Conservation (phyloP, 352 stramenopile genomes). For the Phytophthora cryptogea region DNA sequence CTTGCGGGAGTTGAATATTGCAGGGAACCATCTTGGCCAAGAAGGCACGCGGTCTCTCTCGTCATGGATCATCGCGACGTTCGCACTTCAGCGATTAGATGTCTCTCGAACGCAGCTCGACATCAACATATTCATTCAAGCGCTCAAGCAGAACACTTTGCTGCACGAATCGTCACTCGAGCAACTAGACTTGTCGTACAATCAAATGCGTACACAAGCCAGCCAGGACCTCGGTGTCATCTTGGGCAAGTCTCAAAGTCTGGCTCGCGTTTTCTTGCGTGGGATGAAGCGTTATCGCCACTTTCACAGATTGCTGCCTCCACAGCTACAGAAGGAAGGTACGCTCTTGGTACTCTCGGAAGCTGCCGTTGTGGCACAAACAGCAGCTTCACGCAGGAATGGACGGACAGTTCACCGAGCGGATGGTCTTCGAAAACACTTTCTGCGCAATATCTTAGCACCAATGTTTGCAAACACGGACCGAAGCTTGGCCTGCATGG, state of each 20-base stretch:
- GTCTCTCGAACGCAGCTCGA: slow-evolving; percentile 64
- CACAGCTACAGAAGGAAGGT: slow-evolving; percentile 29
- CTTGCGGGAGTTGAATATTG: slow-evolving; percentile 64
- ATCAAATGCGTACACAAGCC: slow-evolving; percentile 55
- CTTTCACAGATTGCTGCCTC: slow-evolving; percentile 27
- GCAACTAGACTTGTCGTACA: slow-evolving; percentile 73
- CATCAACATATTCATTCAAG: slow-evolving; percentile 55
- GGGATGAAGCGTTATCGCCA: slow-evolving; percentile 52
- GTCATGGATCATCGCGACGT: slow-evolving; percentile 60
- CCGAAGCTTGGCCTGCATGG: slow-evolving; percentile 40
- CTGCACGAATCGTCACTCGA: slow-evolving; percentile 68
- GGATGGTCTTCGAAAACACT: slow-evolving; percentile 47
- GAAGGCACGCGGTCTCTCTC: slow-evolving; percentile 52
- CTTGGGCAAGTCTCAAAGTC: slow-evolving; percentile 62
- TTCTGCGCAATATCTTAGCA: slow-evolving; percentile 57
- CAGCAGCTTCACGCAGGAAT: slow-evolving; percentile 19
- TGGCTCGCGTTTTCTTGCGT: slow-evolving; percentile 65
- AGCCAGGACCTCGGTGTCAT: slow-evolving; percentile 62
- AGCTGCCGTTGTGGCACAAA: slow-evolving; percentile 30
- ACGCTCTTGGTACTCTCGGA: slow-evolving; percentile 29
- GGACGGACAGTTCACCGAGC: slow-evolving; percentile 27
- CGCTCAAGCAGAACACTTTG: slow-evolving; percentile 66
- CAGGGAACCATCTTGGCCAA: slow-evolving; percentile 53
- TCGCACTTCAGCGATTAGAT: slow-evolving; percentile 61
- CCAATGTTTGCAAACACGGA: slow-evolving; percentile 73